These are phyloP conservation scores for Diaporthe eres DNA, from an alignment of 2,329 filamentous ascomycete species.

Conservation along the genomic window DNA sequence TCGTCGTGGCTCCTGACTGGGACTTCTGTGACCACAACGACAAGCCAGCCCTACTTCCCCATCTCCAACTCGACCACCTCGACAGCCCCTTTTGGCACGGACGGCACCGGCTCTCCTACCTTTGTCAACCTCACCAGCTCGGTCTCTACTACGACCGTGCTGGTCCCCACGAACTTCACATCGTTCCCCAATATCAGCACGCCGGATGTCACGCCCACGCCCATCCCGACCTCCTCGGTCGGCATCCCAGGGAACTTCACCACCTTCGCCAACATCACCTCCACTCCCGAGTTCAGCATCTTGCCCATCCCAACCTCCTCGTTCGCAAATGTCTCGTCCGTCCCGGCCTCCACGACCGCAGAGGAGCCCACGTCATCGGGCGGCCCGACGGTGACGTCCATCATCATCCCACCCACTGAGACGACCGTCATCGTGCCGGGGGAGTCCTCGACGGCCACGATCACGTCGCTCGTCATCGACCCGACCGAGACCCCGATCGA, in stretches of 20 bases:
- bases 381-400: not conserved
- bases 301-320: not conserved
- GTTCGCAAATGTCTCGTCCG: constrained; percentile 5
- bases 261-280: constrained; percentile 4
- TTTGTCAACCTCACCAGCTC: constrained; percentile 1
- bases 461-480: constrained; percentile 49
- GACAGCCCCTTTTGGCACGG: not conserved
- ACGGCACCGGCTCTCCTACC: not conserved
- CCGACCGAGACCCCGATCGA: constrained; percentile 51
- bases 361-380: not conserved
- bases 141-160: not conserved
- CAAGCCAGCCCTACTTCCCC: constrained; percentile 1
- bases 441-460: not conserved
- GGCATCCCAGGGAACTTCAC: not conserved
- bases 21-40: not conserved
- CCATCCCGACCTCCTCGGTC: not conserved
- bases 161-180: constrained; percentile 1
- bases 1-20: not conserved
- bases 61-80: constrained; percentile 18
- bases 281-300: constrained; percentile 1
- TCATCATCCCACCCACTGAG: not conserved
- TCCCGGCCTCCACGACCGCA: not conserved
- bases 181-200: constrained; percentile 16
- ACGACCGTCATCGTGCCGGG: not conserved
- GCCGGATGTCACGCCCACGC: not conserved